Percentiles rank a stretch among this genome's conserved stretches.
phyloP scores from a whole-genome alignment of 768 basidiomycete species.

The Fomitopsis serialis region DNA sequence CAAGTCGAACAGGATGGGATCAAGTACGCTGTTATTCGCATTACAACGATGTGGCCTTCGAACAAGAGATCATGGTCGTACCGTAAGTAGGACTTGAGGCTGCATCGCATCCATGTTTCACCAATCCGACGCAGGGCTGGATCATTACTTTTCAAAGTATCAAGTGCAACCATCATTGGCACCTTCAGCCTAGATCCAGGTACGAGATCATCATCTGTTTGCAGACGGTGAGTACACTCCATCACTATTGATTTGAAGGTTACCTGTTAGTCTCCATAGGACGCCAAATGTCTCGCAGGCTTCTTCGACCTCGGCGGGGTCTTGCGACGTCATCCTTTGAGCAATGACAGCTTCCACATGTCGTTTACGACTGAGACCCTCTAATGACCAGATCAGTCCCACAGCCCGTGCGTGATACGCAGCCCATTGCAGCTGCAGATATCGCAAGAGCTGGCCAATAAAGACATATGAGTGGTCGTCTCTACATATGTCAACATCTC shows the following conservation, averaged over 20 bases:
- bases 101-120: slow-evolving; percentile 97
- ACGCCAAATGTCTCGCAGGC: slow-evolving; percentile 88
- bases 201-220: slow-evolving; percentile 83
- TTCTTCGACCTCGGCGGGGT: slow-evolving; percentile 41
- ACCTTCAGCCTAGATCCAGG: slow-evolving; percentile 82
- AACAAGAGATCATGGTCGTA: slow-evolving; percentile 19
- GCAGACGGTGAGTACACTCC: slow-evolving; percentile 6
- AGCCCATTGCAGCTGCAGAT: slow-evolving; percentile 59
- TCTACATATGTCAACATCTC: not conserved
- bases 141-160: slow-evolving; percentile 73
- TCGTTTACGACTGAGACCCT: slow-evolving; percentile 44
- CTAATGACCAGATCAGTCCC: slow-evolving; percentile 76
- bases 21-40: slow-evolving; percentile 58
- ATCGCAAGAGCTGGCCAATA: slow-evolving; percentile 54
- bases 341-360: slow-evolving; percentile 81
- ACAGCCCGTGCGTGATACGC: slow-evolving; percentile 81
- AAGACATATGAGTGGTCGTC: slow-evolving; percentile 1
- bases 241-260: slow-evolving; percentile 12
- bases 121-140: slow-evolving; percentile 71
- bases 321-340: slow-evolving; percentile 56
- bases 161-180: slow-evolving; percentile 85
- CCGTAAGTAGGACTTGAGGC: slow-evolving; percentile 87
- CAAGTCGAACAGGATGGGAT: slow-evolving; percentile 78
- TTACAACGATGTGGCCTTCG: not conserved
- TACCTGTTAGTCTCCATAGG: slow-evolving; percentile 87